These are phyloP conservation scores for Fraxinus ornus DNA, from an alignment of 305 asterid species.

Conservation along the genomic window DNA sequence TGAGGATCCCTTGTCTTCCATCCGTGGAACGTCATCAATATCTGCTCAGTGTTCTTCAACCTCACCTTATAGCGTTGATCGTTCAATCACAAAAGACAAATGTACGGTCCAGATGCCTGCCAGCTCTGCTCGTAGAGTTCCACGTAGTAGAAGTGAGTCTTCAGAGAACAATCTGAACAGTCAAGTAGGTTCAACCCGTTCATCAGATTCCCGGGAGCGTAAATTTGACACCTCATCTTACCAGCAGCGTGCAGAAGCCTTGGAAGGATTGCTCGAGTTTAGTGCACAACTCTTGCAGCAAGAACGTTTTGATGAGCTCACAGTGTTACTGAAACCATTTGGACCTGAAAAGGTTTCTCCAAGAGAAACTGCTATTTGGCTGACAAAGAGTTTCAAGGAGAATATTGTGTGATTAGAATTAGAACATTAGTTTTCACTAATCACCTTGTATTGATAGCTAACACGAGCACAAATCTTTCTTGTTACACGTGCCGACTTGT, in stretches of 20 bases:
- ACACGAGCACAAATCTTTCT: not conserved
- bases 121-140: conserved; percentile 30
- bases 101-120: conserved; percentile 60
- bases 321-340: conserved; percentile 83
- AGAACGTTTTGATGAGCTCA: conserved; percentile 86
- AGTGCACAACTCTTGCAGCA: conserved; percentile 89
- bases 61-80: conserved; percentile 42
- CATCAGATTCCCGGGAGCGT: conserved; percentile 65
- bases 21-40: conserved; percentile 46
- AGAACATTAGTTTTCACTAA: not conserved
- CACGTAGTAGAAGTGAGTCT: conserved; percentile 59
- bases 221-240: conserved; percentile 76
- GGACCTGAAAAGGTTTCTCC: conserved; percentile 94
- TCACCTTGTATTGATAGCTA: not conserved
- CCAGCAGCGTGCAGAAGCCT: conserved; percentile 93
- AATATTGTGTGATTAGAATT: conserved; percentile 17
- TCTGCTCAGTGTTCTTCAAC: conserved; percentile 63
- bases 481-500: not conserved
- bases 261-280: conserved; percentile 93
- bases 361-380: conserved; percentile 94
- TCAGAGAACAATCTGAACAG: conserved; percentile 52
- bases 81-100: conserved; percentile 72
- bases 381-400: conserved; percentile 94
- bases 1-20: conserved; percentile 35
- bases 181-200: conserved; percentile 57